Evolutionary conservation across 1,284 basidiomycete genomes (phyloP), one percentile per base, ranked within the genome.

Genomic region (Ceratobasidium sp.): DNA sequence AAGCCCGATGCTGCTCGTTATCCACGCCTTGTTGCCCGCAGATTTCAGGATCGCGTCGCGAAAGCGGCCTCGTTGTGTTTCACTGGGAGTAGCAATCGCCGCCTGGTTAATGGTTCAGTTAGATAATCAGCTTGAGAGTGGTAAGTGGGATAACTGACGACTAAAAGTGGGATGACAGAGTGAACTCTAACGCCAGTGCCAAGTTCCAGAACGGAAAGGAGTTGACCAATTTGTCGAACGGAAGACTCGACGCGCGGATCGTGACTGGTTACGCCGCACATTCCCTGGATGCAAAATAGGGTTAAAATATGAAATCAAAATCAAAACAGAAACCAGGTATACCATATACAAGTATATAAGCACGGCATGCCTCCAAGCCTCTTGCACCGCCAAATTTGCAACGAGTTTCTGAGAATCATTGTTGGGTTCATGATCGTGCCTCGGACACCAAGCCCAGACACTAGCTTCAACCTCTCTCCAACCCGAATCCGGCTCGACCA

Each of bases 291-390:
- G 13, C 16, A 16, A 8, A 19, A 19, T 16, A 11, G 19, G 7
- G 8, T 59, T 24, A 59, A 13, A 8, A 16, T 27, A 43, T 13
- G 22, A 9, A 24, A 8, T 16, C 37, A 19, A 48, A 48, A 24
- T 14, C 14, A 24, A 3, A 29, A 31, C 9, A 41, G n/a, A 19
- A 3, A 3, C 7, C 58, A 61, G 9, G 29, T 58, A n/a, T 39
- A 72, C 69, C 69, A 72, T 72, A 41, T 72, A 62, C 6, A 72
- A 27, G 22, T 72, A 72, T 24, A 72, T 51, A 6, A 72, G 37
- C n/a, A 61, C 43, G 3, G 58, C 69, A 37, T 62, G 58, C 58
- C 69, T 72, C 69, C 69, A 61, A 19, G 29, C 24, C 48, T 72
- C 69, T 24, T 72, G 58, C 6, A 46, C 46, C n/a, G 69, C 56